phyloP scores from a whole-genome alignment of 495 filamentous ascomycete species.

The Aeminium ludgeri region DNA sequence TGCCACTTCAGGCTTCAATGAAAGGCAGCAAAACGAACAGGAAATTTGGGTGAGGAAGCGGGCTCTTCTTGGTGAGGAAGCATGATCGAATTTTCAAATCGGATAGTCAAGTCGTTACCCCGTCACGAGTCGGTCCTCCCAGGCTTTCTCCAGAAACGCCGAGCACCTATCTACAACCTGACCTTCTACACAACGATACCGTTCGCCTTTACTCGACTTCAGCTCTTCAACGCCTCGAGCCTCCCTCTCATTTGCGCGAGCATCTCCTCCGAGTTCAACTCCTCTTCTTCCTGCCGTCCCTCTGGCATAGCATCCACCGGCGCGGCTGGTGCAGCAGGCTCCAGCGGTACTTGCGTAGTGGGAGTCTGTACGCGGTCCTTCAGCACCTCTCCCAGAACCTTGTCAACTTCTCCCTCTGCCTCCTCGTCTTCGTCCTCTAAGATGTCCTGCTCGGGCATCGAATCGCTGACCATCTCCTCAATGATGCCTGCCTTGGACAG shows the following conservation, averaged over 20 bases:
- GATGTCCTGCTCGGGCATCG: constrained; percentile 52
- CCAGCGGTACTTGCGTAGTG: constrained; percentile 30
- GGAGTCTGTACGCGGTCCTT: constrained; percentile 57
- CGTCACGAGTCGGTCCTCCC: too few species aligned
- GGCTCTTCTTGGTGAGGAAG: too few species aligned
- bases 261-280: constrained; percentile 72
- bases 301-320: constrained; percentile 40
- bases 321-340: constrained; percentile 22
- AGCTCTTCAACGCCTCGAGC: constrained; percentile 84
- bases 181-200: too few species aligned
- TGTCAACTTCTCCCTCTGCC: constrained; percentile 80
- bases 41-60: too few species aligned
- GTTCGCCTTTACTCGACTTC: too few species aligned
- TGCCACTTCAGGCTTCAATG: too few species aligned
- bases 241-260: constrained; percentile 86
- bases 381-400: constrained; percentile 75
- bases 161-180: too few species aligned
- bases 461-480: constrained; percentile 89
- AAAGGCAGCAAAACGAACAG: too few species aligned
- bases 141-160: too few species aligned
- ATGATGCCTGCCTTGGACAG: constrained; percentile 89
- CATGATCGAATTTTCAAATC: too few species aligned
- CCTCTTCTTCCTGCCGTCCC: constrained; percentile 40
- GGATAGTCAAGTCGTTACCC: too few species aligned
- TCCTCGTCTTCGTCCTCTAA: constrained; percentile 74